Evolutionary conservation across 163 green algal genomes (phyloP).

Genomic region (Chlamydomonas reinhardtii): DNA sequence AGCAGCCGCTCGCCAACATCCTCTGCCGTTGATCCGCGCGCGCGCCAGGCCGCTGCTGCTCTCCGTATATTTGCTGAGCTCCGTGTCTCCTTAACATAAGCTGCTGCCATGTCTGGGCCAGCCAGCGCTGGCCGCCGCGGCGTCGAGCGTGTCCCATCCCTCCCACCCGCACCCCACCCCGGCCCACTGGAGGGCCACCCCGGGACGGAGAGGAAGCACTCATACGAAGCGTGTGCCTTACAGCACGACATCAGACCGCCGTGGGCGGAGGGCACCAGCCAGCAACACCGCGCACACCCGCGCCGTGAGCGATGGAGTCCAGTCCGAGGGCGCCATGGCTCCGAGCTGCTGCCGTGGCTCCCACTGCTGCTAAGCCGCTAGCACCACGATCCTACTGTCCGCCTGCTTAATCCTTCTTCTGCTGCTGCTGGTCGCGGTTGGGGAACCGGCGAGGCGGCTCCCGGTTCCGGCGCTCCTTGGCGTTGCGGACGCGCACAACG

Average conservation of each 20-base stretch:
- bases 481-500: conserved; percentile 91
- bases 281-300: not conserved
- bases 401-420: conserved; percentile 51
- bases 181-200: too few species aligned
- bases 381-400: not conserved
- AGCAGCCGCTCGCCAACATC: too few species aligned
- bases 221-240: conserved; percentile 27
- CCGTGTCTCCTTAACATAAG: too few species aligned
- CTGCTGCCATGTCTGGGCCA: too few species aligned
- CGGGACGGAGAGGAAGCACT: not conserved
- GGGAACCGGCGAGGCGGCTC: conserved; percentile 88
- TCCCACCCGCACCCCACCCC: too few species aligned
- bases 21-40: too few species aligned
- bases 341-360: not conserved
- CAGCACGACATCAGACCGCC: conserved; percentile 3
- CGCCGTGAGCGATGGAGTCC: too few species aligned
- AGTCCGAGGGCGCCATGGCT: too few species aligned
- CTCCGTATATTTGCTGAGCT: too few species aligned
- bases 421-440: conserved; percentile 30
- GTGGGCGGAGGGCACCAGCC: not conserved
- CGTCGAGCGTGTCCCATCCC: too few species aligned
- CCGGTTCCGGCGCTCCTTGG: conserved; percentile 89
- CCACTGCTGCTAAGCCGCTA: conserved; percentile 3
- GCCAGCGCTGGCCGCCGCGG: too few species aligned
- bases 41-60: too few species aligned